phyloP scores from a whole-genome alignment of 805 yeast species.

The Zygoascus bituminiphila region DNA sequence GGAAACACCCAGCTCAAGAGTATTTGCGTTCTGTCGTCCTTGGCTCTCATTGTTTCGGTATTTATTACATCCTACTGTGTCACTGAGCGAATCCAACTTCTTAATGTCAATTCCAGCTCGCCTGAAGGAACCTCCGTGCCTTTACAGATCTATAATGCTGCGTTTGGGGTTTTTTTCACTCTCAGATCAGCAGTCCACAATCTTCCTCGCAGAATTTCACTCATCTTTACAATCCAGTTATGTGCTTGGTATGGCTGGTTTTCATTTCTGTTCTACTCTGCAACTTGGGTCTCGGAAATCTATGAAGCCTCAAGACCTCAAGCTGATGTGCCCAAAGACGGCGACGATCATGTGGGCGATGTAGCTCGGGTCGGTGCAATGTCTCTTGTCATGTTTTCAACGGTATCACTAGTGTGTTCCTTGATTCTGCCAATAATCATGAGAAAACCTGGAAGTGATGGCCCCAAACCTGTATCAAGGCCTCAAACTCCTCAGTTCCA shows the following conservation, averaged over 20 bases:
- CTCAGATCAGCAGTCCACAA: constrained; percentile 11
- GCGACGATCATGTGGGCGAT: constrained; percentile 28
- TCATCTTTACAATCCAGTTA: constrained; percentile 49
- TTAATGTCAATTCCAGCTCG: background rate
- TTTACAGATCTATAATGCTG: background rate
- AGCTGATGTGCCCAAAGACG: constrained; percentile 1
- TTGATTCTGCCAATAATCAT: constrained; percentile 18
- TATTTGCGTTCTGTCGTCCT: constrained; percentile 37
- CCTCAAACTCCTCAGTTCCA: background rate
- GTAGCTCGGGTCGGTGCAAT: constrained; percentile 29
- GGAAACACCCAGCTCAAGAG: constrained; percentile 48
- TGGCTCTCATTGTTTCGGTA: constrained; percentile 36
- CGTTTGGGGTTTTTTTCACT: constrained; percentile 8
- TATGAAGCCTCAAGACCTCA: constrained; percentile 31
- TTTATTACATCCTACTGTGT: constrained; percentile 36
- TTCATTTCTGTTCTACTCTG: constrained; percentile 55
- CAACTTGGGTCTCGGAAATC: constrained; percentile 58
- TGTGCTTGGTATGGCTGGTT: constrained; percentile 68
- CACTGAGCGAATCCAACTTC: constrained; percentile 40
- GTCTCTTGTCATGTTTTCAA: constrained; percentile 35
- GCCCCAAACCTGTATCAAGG: background rate
- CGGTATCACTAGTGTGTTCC: constrained; percentile 37
- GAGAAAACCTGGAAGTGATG: background rate
- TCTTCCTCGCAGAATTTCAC: constrained; percentile 42
- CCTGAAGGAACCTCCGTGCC: background rate